phyloP scores from a whole-genome alignment of 345 rosid species.

The Combretum micranthum region DNA sequence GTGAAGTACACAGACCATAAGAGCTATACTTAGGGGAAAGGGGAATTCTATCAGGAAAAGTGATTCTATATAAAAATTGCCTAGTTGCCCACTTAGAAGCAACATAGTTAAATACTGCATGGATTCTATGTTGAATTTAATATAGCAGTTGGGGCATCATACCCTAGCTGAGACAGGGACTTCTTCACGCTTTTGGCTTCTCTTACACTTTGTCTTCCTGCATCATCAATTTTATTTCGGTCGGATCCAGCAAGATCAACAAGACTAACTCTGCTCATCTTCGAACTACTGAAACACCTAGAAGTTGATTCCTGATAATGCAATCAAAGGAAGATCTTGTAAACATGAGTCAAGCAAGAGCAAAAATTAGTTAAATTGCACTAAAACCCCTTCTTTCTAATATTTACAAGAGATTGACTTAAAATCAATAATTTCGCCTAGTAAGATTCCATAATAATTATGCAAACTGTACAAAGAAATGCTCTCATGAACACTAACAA shows the following conservation, averaged over 20 bases:
- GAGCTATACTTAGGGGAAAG: not conserved
- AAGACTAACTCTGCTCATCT: slow-evolving; percentile 79
- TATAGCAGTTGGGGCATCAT: slow-evolving; percentile 13
- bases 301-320: slow-evolving; percentile 64
- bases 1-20: slow-evolving; percentile 12
- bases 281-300: slow-evolving; percentile 80
- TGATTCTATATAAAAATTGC: not conserved
- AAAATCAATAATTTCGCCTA: no score
- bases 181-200: slow-evolving; percentile 78
- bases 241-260: slow-evolving; percentile 93
- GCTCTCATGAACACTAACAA: no score
- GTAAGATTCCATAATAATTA: no score
- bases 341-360: no score
- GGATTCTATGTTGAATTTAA: no score
- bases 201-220: slow-evolving; percentile 42
- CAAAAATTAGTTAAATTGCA: no score
- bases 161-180: slow-evolving; percentile 92
- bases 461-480: no score
- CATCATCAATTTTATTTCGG: slow-evolving; percentile 54
- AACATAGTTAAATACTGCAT: not conserved
- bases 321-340: not conserved
- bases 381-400: no score
- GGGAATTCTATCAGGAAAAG: not conserved
- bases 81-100: not conserved
- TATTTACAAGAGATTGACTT: no score